Evolutionary conservation across 306 rosid genomes (phyloP).

Genomic region (Cucurbita ficifolia): DNA sequence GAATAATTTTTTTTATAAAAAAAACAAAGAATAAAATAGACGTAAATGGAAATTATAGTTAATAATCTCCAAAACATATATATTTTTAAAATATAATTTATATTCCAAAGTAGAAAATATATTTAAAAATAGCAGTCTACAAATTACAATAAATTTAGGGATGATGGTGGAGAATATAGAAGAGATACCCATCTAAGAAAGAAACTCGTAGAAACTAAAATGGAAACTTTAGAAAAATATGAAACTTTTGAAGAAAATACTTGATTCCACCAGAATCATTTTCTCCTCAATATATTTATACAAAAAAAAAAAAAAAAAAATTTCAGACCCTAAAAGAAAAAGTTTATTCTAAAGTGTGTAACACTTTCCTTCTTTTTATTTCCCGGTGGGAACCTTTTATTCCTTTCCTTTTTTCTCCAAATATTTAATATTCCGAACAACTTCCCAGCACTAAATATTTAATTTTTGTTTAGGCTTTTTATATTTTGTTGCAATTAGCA

Average conservation of each 20-base stretch:
- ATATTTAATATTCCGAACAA: constrained; percentile 4
- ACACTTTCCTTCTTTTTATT: background rate
- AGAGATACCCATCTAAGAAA: background rate
- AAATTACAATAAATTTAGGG: background rate
- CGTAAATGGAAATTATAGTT: background rate
- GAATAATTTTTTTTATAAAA: background rate
- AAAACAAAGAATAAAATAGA: background rate
- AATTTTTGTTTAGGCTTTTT: background rate
- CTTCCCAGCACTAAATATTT: background rate
- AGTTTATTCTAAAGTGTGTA: background rate
- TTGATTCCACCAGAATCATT: background rate
- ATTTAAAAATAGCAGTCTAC: background rate
- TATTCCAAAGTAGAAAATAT: background rate
- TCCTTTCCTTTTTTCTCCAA: background rate
- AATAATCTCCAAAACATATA: background rate
- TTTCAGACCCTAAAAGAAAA: background rate
- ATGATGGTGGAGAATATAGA: constrained; percentile 2
- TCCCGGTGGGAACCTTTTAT: constrained; percentile 1
- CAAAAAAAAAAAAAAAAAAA: background rate
- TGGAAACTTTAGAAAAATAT: constrained; percentile 1
- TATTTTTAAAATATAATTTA: background rate
- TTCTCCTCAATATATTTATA: background rate
- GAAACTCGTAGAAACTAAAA: constrained; percentile 5
- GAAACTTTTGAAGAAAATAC: background rate
- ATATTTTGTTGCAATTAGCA: background rate